These are phyloP conservation scores for Verbascum thapsus DNA, from an alignment of 257 asterid species.

Conservation along the genomic window DNA sequence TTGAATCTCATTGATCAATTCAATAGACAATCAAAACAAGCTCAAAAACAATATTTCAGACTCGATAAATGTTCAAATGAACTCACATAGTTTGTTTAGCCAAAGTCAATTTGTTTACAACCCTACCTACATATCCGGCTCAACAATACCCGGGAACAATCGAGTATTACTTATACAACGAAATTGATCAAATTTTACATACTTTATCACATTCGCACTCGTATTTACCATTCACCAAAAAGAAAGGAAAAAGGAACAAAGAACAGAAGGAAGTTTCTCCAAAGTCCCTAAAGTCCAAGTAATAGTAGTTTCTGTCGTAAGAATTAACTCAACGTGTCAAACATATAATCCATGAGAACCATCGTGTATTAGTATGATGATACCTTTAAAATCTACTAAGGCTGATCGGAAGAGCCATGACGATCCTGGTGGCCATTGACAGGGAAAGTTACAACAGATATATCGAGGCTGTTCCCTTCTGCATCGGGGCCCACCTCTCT, in stretches of 20 bases:
- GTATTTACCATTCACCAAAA: neutral
- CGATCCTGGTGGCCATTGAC: conserved; percentile 58
- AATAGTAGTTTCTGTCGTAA: neutral
- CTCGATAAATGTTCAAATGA: no score
- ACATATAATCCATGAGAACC: neutral
- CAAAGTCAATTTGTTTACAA: no score
- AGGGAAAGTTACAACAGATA: conserved; percentile 68
- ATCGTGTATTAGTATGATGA: neutral
- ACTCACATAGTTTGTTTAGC: no score
- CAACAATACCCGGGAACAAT: neutral
- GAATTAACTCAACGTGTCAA: conserved; percentile 4
- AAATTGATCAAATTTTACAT: conserved; percentile 24
- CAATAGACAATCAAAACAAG: no score
- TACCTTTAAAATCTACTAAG: conserved; percentile 39
- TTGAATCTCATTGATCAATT: no score
- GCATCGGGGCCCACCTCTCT: conserved; percentile 77
- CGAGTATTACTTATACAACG: conserved; percentile 30
- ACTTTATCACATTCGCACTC: conserved; percentile 28
- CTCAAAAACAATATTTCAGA: no score
- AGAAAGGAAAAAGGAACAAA: neutral
- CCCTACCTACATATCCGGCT: neutral
- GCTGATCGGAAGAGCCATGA: conserved; percentile 75
- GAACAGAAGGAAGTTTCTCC: no score
- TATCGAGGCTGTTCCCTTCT: conserved; percentile 68
- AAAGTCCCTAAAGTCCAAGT: conserved; percentile 14